These are phyloP conservation scores for Acacia confusa DNA, from an alignment of 306 rosid genomes.

Conservation along the genomic window DNA sequence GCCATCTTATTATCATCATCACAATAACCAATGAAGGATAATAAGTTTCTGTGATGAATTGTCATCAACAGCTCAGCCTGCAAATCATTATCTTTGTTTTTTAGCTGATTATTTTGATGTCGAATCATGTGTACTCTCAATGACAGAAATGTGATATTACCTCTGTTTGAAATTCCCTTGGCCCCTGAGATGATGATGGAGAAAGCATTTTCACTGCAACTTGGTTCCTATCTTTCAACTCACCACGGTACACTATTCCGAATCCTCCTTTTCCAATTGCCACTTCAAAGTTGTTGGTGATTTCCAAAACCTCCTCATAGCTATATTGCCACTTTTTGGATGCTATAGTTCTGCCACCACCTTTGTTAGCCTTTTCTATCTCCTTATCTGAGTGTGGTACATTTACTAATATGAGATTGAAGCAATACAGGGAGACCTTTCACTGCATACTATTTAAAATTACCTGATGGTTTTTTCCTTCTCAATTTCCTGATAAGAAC, in stretches of 20 bases:
- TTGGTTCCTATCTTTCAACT: slow-evolving; percentile 51
- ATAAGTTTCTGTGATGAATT: slow-evolving; percentile 62
- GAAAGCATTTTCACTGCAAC: slow-evolving; percentile 72
- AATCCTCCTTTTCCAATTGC: slow-evolving; percentile 69
- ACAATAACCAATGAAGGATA: slow-evolving; percentile 56
- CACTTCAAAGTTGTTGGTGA: slow-evolving; percentile 52
- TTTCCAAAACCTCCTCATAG: slow-evolving; percentile 49
- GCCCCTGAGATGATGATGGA: slow-evolving; percentile 66
- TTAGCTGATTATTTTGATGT: slow-evolving; percentile 13
- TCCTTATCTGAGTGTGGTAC: slow-evolving; percentile 29
- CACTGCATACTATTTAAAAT: not conserved
- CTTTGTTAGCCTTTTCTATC: slow-evolving; percentile 32
- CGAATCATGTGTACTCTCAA: not conserved
- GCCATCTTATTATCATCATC: slow-evolving; percentile 57
- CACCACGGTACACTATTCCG: slow-evolving; percentile 59
- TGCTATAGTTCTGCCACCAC: slow-evolving; percentile 41
- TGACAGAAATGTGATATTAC: slow-evolving; percentile 33
- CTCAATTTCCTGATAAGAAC: slow-evolving; percentile 44
- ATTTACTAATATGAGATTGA: slow-evolving; percentile 7
- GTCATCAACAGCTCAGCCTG: slow-evolving; percentile 66
- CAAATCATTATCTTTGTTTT: slow-evolving; percentile 20
- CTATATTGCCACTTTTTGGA: slow-evolving; percentile 56
- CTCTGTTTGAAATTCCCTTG: slow-evolving; percentile 70
- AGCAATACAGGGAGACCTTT: not conserved
- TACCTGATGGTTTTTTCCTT: slow-evolving; percentile 50